Evolutionary conservation across 1,284 basidiomycete genomes (phyloP).

Genomic region (Cutaneotrichosporon cavernicola): DNA sequence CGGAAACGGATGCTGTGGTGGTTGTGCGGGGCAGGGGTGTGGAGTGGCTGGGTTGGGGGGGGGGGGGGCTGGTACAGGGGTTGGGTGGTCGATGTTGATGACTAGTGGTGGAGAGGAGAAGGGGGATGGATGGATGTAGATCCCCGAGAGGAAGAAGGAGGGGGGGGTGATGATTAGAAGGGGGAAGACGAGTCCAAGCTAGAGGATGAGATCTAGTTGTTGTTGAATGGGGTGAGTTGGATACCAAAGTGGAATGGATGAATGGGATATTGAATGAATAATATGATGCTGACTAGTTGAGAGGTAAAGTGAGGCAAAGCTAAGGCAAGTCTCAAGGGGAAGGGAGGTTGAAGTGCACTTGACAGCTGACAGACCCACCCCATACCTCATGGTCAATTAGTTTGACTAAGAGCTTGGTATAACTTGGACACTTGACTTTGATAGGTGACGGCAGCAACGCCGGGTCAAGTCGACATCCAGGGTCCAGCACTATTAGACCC

Average conservation of each 20-base stretch:
- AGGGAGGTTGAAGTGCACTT: too few relatives aligned
- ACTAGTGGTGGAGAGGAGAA: neutral
- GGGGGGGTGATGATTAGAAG: neutral
- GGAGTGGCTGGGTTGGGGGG: neutral
- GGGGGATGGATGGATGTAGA: neutral
- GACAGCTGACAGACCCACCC: too few relatives aligned
- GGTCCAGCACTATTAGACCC: too few relatives aligned
- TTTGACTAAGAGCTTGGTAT: too few relatives aligned
- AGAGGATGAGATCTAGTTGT: neutral
- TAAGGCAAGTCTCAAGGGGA: too few relatives aligned
- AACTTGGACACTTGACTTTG: too few relatives aligned
- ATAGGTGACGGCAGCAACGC: too few relatives aligned
- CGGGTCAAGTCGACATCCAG: too few relatives aligned
- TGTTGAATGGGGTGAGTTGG: neutral
- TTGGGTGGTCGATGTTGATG: constrained; percentile 3
- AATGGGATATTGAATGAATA: neutral
- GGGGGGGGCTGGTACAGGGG: neutral
- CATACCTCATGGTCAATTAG: too few relatives aligned
- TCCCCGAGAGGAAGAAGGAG: neutral
- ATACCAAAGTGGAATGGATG: neutral
- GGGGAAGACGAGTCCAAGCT: constrained; percentile 2
- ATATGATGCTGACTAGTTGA: neutral
- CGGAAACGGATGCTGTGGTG: constrained; percentile 1
- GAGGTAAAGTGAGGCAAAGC: too few relatives aligned
- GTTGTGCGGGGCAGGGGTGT: constrained; percentile 9